phyloP scores from a whole-genome alignment of 2,329 filamentous ascomycete species.

The Clathrospora elynae region DNA sequence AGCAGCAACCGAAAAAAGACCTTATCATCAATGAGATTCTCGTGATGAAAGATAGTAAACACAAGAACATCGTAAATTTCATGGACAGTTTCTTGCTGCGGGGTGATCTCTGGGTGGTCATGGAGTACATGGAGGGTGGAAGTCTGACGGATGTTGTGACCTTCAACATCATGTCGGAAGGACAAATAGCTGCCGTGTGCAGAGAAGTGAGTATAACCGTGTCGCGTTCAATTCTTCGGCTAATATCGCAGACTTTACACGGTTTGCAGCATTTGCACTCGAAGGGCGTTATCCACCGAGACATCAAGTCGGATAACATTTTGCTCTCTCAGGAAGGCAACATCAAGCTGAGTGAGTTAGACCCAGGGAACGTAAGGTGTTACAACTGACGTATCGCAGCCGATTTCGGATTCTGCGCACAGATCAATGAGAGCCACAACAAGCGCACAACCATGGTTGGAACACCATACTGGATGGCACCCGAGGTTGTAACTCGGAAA shows the following conservation, averaged over 20 bases:
- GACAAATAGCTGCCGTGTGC: slow-evolving; percentile 94
- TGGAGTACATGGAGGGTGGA: slow-evolving; percentile 99
- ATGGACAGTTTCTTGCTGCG: slow-evolving; percentile 93
- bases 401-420: slow-evolving; percentile 98
- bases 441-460: slow-evolving; percentile 99
- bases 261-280: slow-evolving; percentile 95
- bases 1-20: slow-evolving; percentile 98
- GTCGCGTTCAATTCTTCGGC: slow-evolving; percentile 1
- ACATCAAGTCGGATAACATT: slow-evolving; percentile 99
- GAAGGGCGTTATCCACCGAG: slow-evolving; percentile 96
- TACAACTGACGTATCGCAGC: slow-evolving; percentile 57
- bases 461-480: slow-evolving; percentile 99
- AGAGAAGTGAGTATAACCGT: slow-evolving; percentile 66
- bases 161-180: slow-evolving; percentile 98
- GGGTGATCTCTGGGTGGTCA: slow-evolving; percentile 96
- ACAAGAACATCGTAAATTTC: slow-evolving; percentile 99
- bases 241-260: slow-evolving; percentile 68
- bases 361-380: neutral
- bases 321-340: slow-evolving; percentile 90
- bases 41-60: slow-evolving; percentile 98
- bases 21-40: slow-evolving; percentile 98
- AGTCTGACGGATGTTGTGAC: slow-evolving; percentile 98
- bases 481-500: slow-evolving; percentile 94
- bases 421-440: slow-evolving; percentile 95
- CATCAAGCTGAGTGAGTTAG: slow-evolving; percentile 87